Conservation (phyloP, 257 asterid species). For the Fraxinus excelsior region DNA sequence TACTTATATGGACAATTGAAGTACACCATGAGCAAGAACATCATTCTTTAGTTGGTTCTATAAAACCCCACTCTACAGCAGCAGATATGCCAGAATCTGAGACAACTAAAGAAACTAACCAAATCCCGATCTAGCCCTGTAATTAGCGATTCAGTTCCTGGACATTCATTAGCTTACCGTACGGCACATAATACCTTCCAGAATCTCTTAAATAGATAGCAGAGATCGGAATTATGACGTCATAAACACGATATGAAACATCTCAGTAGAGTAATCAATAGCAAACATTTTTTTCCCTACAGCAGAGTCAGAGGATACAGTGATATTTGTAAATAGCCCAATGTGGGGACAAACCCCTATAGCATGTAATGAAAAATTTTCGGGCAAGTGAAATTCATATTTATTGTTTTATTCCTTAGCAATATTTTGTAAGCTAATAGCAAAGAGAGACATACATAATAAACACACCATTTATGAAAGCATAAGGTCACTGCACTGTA, state of each 20-base stretch:
- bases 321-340: slow-evolving; percentile 15
- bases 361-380: slow-evolving; percentile 19
- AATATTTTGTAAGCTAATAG: neutral
- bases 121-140: slow-evolving; percentile 15
- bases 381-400: neutral
- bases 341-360: slow-evolving; percentile 32
- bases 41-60: slow-evolving; percentile 42
- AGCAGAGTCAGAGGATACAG: slow-evolving; percentile 16
- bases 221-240: neutral
- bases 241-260: neutral
- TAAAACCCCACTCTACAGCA: slow-evolving; percentile 44
- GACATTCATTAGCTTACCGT: neutral
- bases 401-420: slow-evolving; percentile 2
- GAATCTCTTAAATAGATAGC: neutral
- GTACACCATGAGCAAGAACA: slow-evolving; percentile 35
- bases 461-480: neutral
- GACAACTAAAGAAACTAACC: slow-evolving; percentile 11
- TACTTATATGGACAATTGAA: slow-evolving; percentile 47
- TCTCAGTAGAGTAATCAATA: neutral
- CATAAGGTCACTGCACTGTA: neutral
- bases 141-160: neutral
- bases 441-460: neutral
- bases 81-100: slow-evolving; percentile 41
- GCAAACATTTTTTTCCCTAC: neutral
- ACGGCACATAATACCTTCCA: neutral